Evolutionary conservation across 2,329 filamentous ascomycete genomes (phyloP), one percentile per base, ranked within the genome.

Genomic region (Bipolaris oryzae): DNA sequence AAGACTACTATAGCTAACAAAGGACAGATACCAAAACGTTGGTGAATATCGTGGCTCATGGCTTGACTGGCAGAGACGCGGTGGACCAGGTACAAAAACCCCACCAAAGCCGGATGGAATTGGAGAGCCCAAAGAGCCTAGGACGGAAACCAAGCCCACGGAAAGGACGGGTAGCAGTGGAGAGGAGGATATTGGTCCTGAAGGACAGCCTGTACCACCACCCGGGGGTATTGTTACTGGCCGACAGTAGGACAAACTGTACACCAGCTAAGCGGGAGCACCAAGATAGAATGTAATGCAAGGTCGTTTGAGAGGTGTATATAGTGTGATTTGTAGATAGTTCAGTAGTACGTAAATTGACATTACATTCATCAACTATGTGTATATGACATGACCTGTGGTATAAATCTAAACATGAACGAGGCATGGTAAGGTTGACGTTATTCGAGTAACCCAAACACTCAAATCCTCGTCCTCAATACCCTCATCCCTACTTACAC

Each of bases 51-150:
- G 82, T 2, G 90, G 90, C 1, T 90, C 87, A 72, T 93, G 88
- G 89, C 61, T 90, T 62, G 94, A 98, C 73, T 98, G 95, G 95
- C 82, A 82, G 61, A 84, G 78, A 70, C 88, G 85, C 57, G 89
- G 90, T 0, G 94, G 93, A 0, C 79, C 83, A 42, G 63, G 65
- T 31, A 72, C 66, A 15, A 71, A 65, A 37, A 58, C 50, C 7
- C 67, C 67, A 4, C 56, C 63, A 1, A 25, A 41, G 43, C 52
- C 64, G 5, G 62, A 62, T 7, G 68, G 67, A 3, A 38, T 43
- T 37, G 66, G 67, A 1, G 65, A 71, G 47, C 56, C 62, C 25
- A 61, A 59, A 10, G 55, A 48, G 2, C 56, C 55, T 23, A 53
- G 60, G 5, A 55, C 56, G 3, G 66, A 63, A 53, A 68, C 51